These are phyloP conservation scores for Entomortierella beljakovae DNA, from an alignment of 192 early-diverging fungal species.

Conservation along the genomic window DNA sequence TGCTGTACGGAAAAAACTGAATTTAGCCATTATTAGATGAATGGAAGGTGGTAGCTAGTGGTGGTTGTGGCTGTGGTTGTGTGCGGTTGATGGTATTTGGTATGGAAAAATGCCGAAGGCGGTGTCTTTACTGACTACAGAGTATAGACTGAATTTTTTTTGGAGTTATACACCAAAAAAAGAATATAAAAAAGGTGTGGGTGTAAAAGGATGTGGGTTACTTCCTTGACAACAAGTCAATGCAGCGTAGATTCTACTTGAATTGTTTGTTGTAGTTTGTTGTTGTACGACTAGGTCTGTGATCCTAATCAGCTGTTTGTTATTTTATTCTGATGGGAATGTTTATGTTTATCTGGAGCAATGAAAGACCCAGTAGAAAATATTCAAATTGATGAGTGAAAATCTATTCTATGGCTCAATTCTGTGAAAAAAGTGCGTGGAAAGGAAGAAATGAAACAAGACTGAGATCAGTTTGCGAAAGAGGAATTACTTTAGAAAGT, in stretches of 20 bases:
- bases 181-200: constrained; percentile 32
- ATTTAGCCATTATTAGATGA: constrained; percentile 22
- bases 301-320: constrained; percentile 15
- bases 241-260: neutral
- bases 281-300: constrained; percentile 7
- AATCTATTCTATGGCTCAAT: no score
- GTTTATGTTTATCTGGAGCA: neutral
- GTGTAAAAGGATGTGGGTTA: neutral
- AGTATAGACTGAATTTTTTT: no score
- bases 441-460: no score
- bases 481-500: no score
- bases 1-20: constrained; percentile 18
- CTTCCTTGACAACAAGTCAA: constrained; percentile 51
- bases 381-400: no score
- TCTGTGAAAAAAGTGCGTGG: no score
- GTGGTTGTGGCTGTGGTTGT: neutral
- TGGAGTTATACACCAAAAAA: constrained; percentile 40
- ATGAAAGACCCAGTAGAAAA: no score
- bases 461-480: no score
- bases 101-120: no score
- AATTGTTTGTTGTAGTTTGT: neutral
- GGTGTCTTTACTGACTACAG: no score
- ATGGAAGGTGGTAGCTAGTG: neutral
- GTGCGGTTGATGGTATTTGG: neutral
- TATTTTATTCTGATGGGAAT: neutral